Base-by-base conservation (phyloP, 2,329 filamentous ascomycete genomes). In the Chaetomium globosum region DNA sequence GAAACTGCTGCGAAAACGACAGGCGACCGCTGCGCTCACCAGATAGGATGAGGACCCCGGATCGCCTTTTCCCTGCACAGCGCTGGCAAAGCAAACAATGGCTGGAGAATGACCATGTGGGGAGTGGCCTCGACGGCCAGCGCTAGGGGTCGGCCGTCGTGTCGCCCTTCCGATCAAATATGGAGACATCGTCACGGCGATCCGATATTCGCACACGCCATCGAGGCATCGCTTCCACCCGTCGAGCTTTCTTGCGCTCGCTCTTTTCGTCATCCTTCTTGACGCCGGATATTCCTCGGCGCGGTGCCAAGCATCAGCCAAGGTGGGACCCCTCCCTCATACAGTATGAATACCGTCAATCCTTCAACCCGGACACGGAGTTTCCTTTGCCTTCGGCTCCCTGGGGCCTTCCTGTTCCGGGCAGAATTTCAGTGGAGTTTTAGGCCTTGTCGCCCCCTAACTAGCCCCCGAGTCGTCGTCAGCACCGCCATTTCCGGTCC, bases 371-470 rank as follows among this genome's bases (percentile, higher is more conserved):
- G 33, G 13, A 48, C 67, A 69, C 68, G 8, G 64, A 68, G 65
- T 65, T 59, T 63, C 52, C 31, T 53, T 23, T 31, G 58, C 55
- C 58, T 58, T 59, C 52, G 57, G 55, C n/a, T 52, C 54, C 6
- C 51, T 61, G 49, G 43, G 30, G 57, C 52, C 51, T 52, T 33
- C 49, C 53, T 56, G 30, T 36, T 56, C 10, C 28, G 21, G 19
- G 19, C 51, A 26, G 30, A 16, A 21, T 16, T 62, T 59, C 61
- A 67, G 67, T 65, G 65, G 66, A 26, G 46, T 59, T 68, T 64
- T 57, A 66, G 67, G 69, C 58, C 59, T 56, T 39, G 16, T 39
- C 31, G 54, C 64, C 65, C 60, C 55, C 63, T 66, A 65, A 65
- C 43, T 52, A 51, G 61, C 30, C 63, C 65, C 62, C 62, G 55